Evolutionary conservation across 305 asterid species (phyloP), one percentile per base, ranked within the genome.

Genomic region (Ruellia speciosa): DNA sequence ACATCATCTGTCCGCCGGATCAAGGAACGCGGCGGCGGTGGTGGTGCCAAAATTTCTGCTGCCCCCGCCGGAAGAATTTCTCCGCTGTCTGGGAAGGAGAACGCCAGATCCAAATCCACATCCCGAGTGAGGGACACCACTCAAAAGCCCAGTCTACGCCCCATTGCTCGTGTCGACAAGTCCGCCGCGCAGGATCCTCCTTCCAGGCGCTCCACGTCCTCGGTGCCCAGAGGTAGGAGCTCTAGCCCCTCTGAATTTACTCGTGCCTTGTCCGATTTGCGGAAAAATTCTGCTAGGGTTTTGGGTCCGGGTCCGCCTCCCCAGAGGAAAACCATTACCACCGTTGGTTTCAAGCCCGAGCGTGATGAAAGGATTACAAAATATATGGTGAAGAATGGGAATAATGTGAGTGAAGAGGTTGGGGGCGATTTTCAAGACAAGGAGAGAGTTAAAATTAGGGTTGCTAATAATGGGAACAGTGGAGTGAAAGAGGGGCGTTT

Each of bases 211-310:
- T 84, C 94, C 13, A 67, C 80, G 49, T 78, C 88, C 6, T 78
- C 95, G 2, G 87, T 73, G 18, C 94, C 82, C n/a, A 81, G 96
- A 88, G 99, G 95, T 81, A 86, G 99, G 83, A 88, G 95, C 71
- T 69, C 87, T 74, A 92, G 96, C 59, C 96, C 99, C n/a, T 81
- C 83, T 69, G 90, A 84, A 14, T 77, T 83, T 58, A 75, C 69
- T 63, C 80, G 88, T 64, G 74, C 31, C 59, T 76, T 81, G 18
- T 76, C 84, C 24, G 94, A 76, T 77, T 52, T 72, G 73, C 71
- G 72, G 56, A 72, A 68, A 35, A 75, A 37, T 53, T 12, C 83
- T 16, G 5, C 52, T 9, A 48, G 76, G 84, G 77, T 78, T 51
- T 60, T 61, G 74, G 52, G 20, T 47, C 52, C 18, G 24, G n/a